Conservation (phyloP, 2,329 filamentous ascomycete genomes). For the Colletotrichum liaoningense region DNA sequence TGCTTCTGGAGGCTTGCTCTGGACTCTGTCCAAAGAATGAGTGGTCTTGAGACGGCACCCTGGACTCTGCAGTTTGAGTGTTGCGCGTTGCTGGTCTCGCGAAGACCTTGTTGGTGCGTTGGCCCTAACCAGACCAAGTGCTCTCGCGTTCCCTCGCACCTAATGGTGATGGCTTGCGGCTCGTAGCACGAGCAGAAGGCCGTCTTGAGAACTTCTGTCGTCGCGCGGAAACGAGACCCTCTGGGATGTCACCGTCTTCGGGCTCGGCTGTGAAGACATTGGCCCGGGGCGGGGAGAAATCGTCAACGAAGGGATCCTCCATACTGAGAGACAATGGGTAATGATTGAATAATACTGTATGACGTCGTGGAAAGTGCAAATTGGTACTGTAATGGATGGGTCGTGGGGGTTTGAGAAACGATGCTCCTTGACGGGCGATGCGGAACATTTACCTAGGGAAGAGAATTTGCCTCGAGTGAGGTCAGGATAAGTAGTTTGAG, state of each 20-base stretch:
- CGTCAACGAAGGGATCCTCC: slow-evolving; percentile 36
- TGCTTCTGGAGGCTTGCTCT: not conserved
- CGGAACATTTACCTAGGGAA: slow-evolving; percentile 27
- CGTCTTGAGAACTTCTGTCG: slow-evolving; percentile 42
- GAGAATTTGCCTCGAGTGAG: slow-evolving; percentile 27
- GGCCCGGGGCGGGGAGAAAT: slow-evolving; percentile 27
- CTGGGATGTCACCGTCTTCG: slow-evolving; percentile 41
- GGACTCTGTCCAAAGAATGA: slow-evolving; percentile 25
- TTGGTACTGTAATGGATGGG: slow-evolving; percentile 17
- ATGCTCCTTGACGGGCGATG: slow-evolving; percentile 9
- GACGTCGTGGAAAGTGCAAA: slow-evolving; percentile 14
- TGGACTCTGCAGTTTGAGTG: slow-evolving; percentile 24
- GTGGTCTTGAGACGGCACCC: slow-evolving; percentile 23
- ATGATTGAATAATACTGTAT: slow-evolving; percentile 20
- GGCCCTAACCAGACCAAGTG: slow-evolving; percentile 38
- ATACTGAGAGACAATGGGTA: slow-evolving; percentile 35
- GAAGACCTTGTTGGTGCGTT: slow-evolving; percentile 31
- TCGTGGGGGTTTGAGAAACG: slow-evolving; percentile 8
- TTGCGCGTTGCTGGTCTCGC: slow-evolving; percentile 37
- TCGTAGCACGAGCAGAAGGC: not conserved
- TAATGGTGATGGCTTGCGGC: not conserved
- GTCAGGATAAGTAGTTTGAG: slow-evolving; percentile 22
- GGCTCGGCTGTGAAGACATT: slow-evolving; percentile 17
- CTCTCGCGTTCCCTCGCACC: slow-evolving; percentile 40
- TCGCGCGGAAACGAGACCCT: slow-evolving; percentile 48